A percentile compares a stretch with the other conserved stretches of the same genome.
These are phyloP conservation scores for Xanthoconium purpureum DNA, from an alignment of 768 basidiomycete genomes.

Conservation along the genomic window DNA sequence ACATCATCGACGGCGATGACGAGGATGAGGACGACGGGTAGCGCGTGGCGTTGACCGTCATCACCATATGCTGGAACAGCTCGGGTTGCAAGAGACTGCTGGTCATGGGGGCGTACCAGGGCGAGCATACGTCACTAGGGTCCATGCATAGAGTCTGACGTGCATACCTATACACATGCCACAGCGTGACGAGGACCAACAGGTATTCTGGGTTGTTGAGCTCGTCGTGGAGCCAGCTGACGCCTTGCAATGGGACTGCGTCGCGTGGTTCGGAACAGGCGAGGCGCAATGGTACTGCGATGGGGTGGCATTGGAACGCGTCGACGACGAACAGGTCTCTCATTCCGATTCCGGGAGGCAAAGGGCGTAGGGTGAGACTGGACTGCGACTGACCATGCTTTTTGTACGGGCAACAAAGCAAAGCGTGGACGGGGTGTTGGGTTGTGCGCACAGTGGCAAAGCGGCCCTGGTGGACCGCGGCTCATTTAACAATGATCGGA, in stretches of 20 bases:
- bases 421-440: not conserved
- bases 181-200: conserved; percentile 71
- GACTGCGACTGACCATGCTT: not conserved
- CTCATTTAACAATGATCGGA: no score
- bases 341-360: not conserved
- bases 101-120: not conserved
- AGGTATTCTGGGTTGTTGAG: conserved; percentile 57
- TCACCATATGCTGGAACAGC: no score
- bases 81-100: not conserved
- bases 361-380: not conserved
- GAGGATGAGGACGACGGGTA: not conserved
- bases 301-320: not conserved
- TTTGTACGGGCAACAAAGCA: conserved; percentile 1
- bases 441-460: not conserved
- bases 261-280: not conserved
- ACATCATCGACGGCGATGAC: not conserved
- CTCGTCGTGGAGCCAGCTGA: conserved; percentile 50
- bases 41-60: not conserved
- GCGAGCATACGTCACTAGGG: no score
- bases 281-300: not conserved
- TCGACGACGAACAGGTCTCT: not conserved
- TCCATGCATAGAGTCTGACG: no score
- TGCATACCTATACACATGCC: conserved; percentile 69
- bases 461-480: not conserved
- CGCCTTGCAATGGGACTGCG: not conserved